Evolutionary conservation across 2,329 filamentous ascomycete species (phyloP).

Genomic region (Emmonsiellopsis sp.): DNA sequence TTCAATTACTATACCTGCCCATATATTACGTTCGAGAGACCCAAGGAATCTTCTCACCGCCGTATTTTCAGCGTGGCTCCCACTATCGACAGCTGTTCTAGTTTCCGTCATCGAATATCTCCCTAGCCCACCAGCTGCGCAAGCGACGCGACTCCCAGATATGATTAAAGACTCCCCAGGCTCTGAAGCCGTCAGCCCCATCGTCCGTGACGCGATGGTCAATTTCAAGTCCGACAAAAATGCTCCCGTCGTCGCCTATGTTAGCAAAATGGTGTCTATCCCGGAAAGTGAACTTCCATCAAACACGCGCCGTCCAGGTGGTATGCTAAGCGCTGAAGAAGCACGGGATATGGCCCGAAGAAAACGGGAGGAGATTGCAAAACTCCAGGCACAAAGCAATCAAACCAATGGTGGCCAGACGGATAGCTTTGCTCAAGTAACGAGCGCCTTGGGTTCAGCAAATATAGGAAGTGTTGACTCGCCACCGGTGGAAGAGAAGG

Average conservation of each 20-base stretch:
- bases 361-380: constrained; percentile 82
- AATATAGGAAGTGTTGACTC: constrained; percentile 46
- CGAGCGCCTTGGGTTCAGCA: constrained; percentile 52
- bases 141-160: constrained; percentile 68
- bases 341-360: constrained; percentile 77
- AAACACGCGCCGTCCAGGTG: constrained; percentile 64
- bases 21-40: constrained; percentile 75
- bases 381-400: constrained; percentile 56
- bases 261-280: constrained; percentile 97
- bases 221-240: constrained; percentile 62
- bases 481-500: constrained; percentile 46
- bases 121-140: constrained; percentile 72
- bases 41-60: constrained; percentile 74
- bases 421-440: constrained; percentile 48
- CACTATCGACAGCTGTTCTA: constrained; percentile 80
- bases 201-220: constrained; percentile 70
- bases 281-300: constrained; percentile 85
- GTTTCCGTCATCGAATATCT: constrained; percentile 92
- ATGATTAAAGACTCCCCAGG: constrained; percentile 75
- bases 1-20: constrained; percentile 71
- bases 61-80: constrained; percentile 83
- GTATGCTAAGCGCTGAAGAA: constrained; percentile 73
- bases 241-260: constrained; percentile 81
- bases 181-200: constrained; percentile 56
- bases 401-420: constrained; percentile 21